Percentiles rank a stretch among this genome's conserved stretches.
These are phyloP conservation scores for Arabidopsis suecica DNA, from an alignment of 345 rosid species.

Conservation along the genomic window DNA sequence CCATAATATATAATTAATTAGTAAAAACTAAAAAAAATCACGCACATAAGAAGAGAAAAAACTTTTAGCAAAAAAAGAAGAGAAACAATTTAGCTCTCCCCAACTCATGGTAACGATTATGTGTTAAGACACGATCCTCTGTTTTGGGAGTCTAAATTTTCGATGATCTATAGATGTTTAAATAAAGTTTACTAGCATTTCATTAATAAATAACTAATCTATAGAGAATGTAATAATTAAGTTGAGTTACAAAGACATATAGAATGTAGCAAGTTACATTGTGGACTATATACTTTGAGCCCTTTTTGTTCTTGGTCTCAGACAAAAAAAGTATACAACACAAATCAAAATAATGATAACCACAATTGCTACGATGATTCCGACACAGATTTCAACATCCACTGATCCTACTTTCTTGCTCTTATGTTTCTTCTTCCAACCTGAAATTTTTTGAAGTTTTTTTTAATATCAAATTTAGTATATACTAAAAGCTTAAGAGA, in stretches of 20 bases:
- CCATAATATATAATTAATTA: no score
- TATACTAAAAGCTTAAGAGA: neutral
- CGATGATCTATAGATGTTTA: neutral
- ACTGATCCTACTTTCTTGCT: neutral
- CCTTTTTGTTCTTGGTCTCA: slow-evolving; percentile 11
- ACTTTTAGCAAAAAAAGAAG: neutral
- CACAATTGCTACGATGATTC: slow-evolving; percentile 15
- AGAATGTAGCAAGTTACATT: slow-evolving; percentile 22
- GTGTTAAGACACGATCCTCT: no score
- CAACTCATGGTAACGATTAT: no score
- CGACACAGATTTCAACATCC: neutral
- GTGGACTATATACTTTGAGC: neutral
- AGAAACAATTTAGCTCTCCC: neutral
- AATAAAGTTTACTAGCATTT: neutral
- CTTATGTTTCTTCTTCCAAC: slow-evolving; percentile 1
- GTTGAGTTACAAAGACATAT: neutral
- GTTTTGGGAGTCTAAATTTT: neutral
- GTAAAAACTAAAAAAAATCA: neutral
- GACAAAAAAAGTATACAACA: neutral
- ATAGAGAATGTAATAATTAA: neutral
- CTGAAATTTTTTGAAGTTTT: slow-evolving; percentile 7
- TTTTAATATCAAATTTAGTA: neutral
- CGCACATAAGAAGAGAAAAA: neutral
- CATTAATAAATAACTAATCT: neutral
- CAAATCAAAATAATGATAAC: slow-evolving; percentile 5